Conservation (phyloP, 306 rosid species). For the Malus sieversii region DNA sequence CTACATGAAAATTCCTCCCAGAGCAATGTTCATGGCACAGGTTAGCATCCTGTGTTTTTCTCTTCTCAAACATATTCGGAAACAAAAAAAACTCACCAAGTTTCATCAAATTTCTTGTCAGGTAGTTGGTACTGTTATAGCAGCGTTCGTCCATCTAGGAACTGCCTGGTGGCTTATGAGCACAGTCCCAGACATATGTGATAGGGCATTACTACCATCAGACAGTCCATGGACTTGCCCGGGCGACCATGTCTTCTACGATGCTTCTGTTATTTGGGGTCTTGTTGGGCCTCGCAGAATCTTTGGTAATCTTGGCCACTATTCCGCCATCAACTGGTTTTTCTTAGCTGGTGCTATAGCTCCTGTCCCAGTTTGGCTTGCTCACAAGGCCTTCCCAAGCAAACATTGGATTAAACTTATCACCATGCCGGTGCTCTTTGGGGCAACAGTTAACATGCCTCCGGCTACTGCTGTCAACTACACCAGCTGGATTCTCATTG, state of each 20-base stretch:
- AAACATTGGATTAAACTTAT: constrained; percentile 60
- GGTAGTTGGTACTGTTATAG: constrained; percentile 54
- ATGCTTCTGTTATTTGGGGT: constrained; percentile 83
- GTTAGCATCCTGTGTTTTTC: constrained; percentile 20
- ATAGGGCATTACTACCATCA: constrained; percentile 49
- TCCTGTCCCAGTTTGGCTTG: constrained; percentile 67
- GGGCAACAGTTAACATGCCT: constrained; percentile 51
- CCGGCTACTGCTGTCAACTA: constrained; percentile 77
- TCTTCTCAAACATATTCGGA: not conserved
- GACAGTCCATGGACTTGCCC: constrained; percentile 94
- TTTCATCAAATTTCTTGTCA: constrained; percentile 11
- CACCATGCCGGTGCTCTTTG: constrained; percentile 61
- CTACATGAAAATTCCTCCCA: constrained; percentile 91
- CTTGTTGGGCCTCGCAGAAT: constrained; percentile 62
- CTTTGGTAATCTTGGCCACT: constrained; percentile 73
- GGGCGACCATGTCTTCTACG: constrained; percentile 80
- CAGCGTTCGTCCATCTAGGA: constrained; percentile 54
- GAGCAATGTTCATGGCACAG: constrained; percentile 79
- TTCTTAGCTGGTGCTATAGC: constrained; percentile 71
- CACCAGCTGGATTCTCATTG: constrained; percentile 65
- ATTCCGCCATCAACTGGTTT: constrained; percentile 69
- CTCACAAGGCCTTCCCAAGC: constrained; percentile 63
- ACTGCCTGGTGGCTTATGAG: constrained; percentile 87
- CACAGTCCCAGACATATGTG: constrained; percentile 54
- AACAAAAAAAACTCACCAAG: not conserved